Percentiles rank a stretch among this genome's conserved stretches.
phyloP scores from a whole-genome alignment of 2,329 filamentous ascomycete genomes.

The Lachnellula arida region DNA sequence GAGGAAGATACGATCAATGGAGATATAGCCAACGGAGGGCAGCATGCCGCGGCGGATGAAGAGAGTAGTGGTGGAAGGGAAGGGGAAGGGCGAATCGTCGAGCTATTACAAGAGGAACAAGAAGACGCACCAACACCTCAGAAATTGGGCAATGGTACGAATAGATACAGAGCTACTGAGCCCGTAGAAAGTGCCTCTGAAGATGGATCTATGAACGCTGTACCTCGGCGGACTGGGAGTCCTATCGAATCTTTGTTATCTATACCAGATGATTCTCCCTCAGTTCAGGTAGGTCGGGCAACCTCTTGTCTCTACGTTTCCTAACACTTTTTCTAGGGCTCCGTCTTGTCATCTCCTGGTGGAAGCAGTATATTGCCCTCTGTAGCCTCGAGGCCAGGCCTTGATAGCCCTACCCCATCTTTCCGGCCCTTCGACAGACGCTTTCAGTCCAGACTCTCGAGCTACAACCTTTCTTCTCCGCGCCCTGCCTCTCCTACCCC shows the following conservation, averaged over 20 bases:
- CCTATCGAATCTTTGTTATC: conserved; percentile 66
- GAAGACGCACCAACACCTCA: conserved; percentile 22
- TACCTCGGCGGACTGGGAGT: conserved; percentile 56
- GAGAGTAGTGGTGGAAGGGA: conserved; percentile 31
- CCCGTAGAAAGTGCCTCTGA: conserved; percentile 45
- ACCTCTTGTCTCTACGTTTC: not conserved
- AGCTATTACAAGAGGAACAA: conserved; percentile 27
- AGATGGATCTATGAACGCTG: conserved; percentile 48
- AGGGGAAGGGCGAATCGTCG: conserved; percentile 19
- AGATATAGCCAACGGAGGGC: conserved; percentile 27
- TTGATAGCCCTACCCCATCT: conserved; percentile 70
- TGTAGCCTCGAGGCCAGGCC: conserved; percentile 59
- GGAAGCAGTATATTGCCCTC: conserved; percentile 70
- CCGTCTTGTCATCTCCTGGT: conserved; percentile 61
- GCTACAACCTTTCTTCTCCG: conserved; percentile 55
- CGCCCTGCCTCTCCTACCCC: conserved; percentile 60
- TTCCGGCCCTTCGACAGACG: conserved; percentile 91
- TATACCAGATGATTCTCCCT: conserved; percentile 78
- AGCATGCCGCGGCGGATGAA: conserved; percentile 43
- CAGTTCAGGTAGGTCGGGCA: conserved; percentile 59
- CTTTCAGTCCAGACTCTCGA: conserved; percentile 77
- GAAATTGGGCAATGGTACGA: conserved; percentile 34
- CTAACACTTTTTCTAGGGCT: conserved; percentile 44
- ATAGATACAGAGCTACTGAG: conserved; percentile 28
- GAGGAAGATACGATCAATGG: conserved; percentile 45